Percentiles rank a stretch among this genome's conserved stretches.
Conservation (phyloP, 1,284 basidiomycete genomes). For the Uromyces viciae-fabae region DNA sequence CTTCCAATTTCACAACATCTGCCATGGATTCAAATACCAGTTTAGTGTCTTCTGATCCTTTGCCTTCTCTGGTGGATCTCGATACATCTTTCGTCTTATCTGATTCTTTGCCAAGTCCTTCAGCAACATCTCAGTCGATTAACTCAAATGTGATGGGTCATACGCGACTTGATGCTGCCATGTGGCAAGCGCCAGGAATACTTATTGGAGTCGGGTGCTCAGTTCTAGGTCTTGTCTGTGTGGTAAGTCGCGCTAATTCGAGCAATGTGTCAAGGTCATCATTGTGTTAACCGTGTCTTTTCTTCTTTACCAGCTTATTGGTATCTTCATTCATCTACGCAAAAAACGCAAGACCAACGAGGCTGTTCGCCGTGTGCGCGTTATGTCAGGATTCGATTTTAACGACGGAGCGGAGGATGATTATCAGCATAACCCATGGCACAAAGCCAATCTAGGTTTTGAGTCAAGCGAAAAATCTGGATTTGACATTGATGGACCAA, state of each 20-base stretch:
- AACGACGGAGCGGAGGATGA: conserved; percentile 8
- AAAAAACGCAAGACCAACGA: not conserved
- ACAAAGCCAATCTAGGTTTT: not conserved
- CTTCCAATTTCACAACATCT: too few relatives aligned
- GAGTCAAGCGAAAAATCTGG: not conserved
- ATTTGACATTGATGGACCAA: not conserved
- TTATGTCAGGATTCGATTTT: conserved; percentile 3
- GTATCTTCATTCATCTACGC: not conserved
- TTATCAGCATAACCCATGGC: not conserved
- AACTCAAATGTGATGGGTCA: not conserved
- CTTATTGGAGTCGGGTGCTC: conserved; percentile 10
- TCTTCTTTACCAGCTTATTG: not conserved
- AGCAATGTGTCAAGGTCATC: not conserved
- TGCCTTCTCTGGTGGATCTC: too few relatives aligned
- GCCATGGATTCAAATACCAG: too few relatives aligned
- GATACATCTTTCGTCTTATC: too few relatives aligned
- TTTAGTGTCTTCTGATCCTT: too few relatives aligned
- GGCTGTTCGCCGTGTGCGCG: not conserved
- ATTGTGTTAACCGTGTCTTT: not conserved
- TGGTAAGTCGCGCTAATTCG: not conserved
- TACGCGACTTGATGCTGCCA: not conserved
- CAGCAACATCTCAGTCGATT: not conserved
- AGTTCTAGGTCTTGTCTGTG: not conserved
- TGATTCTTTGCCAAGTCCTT: not conserved
- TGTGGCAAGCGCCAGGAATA: not conserved